Percentiles rank a stretch among this genome's conserved stretches.
Conservation (phyloP, 768 basidiomycete genomes). For the Mycena venus region DNA sequence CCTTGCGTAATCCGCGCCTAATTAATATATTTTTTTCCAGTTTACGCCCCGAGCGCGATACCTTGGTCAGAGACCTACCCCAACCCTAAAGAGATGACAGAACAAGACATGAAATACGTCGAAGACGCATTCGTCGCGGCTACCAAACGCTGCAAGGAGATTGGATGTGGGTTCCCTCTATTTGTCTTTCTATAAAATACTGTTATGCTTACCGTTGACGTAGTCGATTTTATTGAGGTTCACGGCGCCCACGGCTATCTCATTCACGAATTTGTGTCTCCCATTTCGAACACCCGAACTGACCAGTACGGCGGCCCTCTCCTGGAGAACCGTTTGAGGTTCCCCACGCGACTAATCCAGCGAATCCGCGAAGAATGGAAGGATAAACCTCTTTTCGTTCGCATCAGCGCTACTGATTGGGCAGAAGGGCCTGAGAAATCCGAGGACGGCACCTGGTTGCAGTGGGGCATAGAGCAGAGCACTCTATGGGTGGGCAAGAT, state of each 20-base stretch:
- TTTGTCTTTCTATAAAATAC: not conserved
- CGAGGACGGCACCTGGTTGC: slow-evolving; percentile 67
- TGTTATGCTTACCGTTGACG: slow-evolving; percentile 3
- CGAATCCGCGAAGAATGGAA: slow-evolving; percentile 69
- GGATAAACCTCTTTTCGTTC: slow-evolving; percentile 78
- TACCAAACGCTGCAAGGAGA: slow-evolving; percentile 64
- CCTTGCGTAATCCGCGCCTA: not conserved
- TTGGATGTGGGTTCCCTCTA: slow-evolving; percentile 65
- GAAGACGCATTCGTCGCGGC: slow-evolving; percentile 73
- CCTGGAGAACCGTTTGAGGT: slow-evolving; percentile 79
- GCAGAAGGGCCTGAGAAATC: slow-evolving; percentile 68
- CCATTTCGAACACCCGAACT: slow-evolving; percentile 77
- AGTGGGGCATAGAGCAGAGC: slow-evolving; percentile 87
- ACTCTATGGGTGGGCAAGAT: slow-evolving; percentile 68
- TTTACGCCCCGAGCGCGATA: slow-evolving; percentile 72
- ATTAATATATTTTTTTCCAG: slow-evolving; percentile 50
- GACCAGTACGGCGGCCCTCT: slow-evolving; percentile 79
- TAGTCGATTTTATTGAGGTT: slow-evolving; percentile 81
- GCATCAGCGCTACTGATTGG: slow-evolving; percentile 79
- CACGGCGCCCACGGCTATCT: slow-evolving; percentile 82
- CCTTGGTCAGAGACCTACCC: slow-evolving; percentile 67
- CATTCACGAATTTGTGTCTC: slow-evolving; percentile 76
- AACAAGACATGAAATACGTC: slow-evolving; percentile 66
- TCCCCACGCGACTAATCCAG: slow-evolving; percentile 69
- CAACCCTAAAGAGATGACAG: slow-evolving; percentile 69